Base-by-base conservation (phyloP, 2,329 filamentous ascomycete species). In the Podosphaera aphanis region DNA sequence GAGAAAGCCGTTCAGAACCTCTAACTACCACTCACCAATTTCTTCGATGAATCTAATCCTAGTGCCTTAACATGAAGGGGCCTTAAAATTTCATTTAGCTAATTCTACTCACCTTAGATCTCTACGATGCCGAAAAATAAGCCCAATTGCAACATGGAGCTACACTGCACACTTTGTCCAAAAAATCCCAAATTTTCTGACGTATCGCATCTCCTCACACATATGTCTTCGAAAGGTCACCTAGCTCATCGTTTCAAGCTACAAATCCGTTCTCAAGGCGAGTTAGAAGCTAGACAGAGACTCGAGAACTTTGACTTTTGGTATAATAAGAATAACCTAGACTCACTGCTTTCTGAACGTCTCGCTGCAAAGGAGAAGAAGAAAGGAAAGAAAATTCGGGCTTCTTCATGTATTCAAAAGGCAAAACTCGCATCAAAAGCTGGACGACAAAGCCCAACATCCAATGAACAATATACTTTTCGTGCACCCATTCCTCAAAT, bases 221-320 rank as follows among this genome's bases (percentile, higher is more conserved):
- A 95, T 59, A 74, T 94, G 50, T 76, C 81, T 49, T 94, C 86
- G 51, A 94, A 94, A 60, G 80, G 81, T n/a, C 88, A 95, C 60
- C 66, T 94, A 29, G 77, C 84, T 49, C 73, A 83, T 58, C 77
- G 83, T 56, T 92, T 86, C 64, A 84, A 83, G 56, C 70, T 84
- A 45, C 78, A 83, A 55, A 73, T 93, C 52, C 74, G 73, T 47
- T 73, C 78, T 46, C 70, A 74, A 46, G 68, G 72, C 40, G 80
- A 92, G 49, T 61, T 68, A n/a, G 64, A 64, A n/a, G 75, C 79
- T n/a, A 67, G 70, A 20, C 60, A 69, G 10, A 60, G 71, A 27
- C 66, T 93, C 39, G 68, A 74, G 31, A 64, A 69, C 39, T 94
- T 84, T 57, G 76, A 92, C 47, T 63, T 66, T 31, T 94, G 88